Percentiles rank a stretch among this genome's conserved stretches.
Conservation (phyloP, 2,329 filamentous ascomycete species). For the Neocatenulostroma microsporum region DNA sequence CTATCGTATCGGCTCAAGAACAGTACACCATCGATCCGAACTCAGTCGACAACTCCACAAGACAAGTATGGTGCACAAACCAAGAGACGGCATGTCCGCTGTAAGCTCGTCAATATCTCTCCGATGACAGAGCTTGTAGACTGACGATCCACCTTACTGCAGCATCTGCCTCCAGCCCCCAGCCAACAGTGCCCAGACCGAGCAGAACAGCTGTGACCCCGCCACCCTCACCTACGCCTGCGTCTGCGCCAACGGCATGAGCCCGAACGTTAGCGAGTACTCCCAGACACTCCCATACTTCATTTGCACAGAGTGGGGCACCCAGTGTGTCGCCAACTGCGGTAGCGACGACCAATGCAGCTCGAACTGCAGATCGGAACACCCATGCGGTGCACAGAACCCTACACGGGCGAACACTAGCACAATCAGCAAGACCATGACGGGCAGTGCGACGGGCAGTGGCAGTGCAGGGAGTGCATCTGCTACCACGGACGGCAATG, state of each 20-base stretch:
- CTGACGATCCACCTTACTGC: constrained; percentile 1
- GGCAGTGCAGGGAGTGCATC: neutral
- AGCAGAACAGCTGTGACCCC: constrained; percentile 60
- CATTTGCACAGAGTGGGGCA: constrained; percentile 63
- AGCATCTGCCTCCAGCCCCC: constrained; percentile 58
- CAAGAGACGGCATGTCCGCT: constrained; percentile 59
- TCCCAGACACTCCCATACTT: constrained; percentile 71
- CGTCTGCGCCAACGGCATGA: constrained; percentile 58
- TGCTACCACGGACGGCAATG: constrained; percentile 26
- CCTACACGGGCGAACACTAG: constrained; percentile 55
- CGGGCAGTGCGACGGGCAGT: constrained; percentile 21
- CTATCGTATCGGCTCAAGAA: constrained; percentile 42
- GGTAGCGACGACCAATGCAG: constrained; percentile 50
- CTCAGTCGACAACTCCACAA: constrained; percentile 43
- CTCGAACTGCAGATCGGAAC: constrained; percentile 53
- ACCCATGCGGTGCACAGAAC: constrained; percentile 64
- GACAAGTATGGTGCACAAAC: constrained; percentile 53
- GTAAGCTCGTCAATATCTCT: constrained; percentile 8
- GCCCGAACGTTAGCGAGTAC: constrained; percentile 69
- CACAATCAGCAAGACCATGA: constrained; percentile 39
- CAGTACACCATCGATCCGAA: constrained; percentile 56
- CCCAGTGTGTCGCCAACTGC: constrained; percentile 52
- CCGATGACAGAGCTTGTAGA: too few species aligned
- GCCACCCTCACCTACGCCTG: constrained; percentile 58
- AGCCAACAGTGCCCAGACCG: constrained; percentile 36